Conservation (phyloP, 495 filamentous ascomycete species). For the Delitschia confertaspora region DNA sequence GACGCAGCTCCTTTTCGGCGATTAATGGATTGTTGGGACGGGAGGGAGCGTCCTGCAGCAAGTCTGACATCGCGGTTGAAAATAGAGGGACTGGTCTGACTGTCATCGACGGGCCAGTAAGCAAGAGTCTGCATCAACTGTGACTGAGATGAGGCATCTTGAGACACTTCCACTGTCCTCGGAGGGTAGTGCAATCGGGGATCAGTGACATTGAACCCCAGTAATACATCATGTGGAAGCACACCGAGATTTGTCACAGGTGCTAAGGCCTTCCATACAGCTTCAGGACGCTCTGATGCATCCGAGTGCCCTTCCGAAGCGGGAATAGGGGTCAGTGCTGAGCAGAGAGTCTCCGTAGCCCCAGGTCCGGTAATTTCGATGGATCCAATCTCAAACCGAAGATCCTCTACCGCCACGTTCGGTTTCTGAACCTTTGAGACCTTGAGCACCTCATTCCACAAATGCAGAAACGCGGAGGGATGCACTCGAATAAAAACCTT, state of each 20-base stretch:
- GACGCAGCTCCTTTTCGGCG: slow-evolving; percentile 61
- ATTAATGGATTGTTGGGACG: slow-evolving; percentile 79
- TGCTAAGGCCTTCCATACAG: slow-evolving; percentile 54
- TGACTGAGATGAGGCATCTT: slow-evolving; percentile 39
- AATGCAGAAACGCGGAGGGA: slow-evolving; percentile 77
- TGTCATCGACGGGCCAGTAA: slow-evolving; percentile 60
- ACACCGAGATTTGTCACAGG: slow-evolving; percentile 66
- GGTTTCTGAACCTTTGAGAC: slow-evolving; percentile 63
- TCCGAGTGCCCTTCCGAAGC: slow-evolving; percentile 26
- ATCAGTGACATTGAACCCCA: slow-evolving; percentile 67
- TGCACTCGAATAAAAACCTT: slow-evolving; percentile 71
- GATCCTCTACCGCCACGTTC: slow-evolving; percentile 69
- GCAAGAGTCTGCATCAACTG: slow-evolving; percentile 51
- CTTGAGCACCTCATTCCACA: slow-evolving; percentile 69
- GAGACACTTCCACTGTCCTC: slow-evolving; percentile 35
- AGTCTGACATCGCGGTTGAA: slow-evolving; percentile 61
- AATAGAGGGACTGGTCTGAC: slow-evolving; percentile 45
- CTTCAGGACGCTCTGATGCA: slow-evolving; percentile 39
- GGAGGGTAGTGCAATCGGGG: slow-evolving; percentile 73
- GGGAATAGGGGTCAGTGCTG: slow-evolving; percentile 54
- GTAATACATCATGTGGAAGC: slow-evolving; percentile 62
- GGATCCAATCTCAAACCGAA: slow-evolving; percentile 90
- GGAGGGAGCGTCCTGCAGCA: slow-evolving; percentile 53
- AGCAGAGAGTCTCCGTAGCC: slow-evolving; percentile 70
- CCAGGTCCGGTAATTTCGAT: slow-evolving; percentile 81